Evolutionary conservation across 345 rosid species (phyloP), one percentile per base, ranked within the genome.

Genomic region (Euphorbia peplus): DNA sequence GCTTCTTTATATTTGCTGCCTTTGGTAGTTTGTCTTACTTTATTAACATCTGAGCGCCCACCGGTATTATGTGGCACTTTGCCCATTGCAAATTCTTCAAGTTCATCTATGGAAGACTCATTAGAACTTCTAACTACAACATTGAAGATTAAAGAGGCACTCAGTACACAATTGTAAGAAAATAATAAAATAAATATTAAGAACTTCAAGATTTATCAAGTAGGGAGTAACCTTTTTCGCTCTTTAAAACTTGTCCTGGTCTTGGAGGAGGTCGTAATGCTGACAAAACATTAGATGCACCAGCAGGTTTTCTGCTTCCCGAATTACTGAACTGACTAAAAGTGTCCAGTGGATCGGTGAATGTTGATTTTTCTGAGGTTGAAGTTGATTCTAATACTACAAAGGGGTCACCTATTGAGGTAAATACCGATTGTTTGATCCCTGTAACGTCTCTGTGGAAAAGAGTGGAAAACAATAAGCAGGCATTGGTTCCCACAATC

Each of bases 81-180:
- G 62, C 82, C 88, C 84, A 72, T 86, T 41, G 90, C 91, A 79
- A 88, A 91, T 28, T 80, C 84, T 74, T 91, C 92, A 73, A 95
- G 90, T 68, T 84, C 92, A 74, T 91, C 93, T 30, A 86, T 79
- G 24, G 84, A 72, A 80, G 96, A 84, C 26, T 52, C 74, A 71
- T 55, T 77, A 14, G 83, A 75, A 72, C 78, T 79, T 73, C 79
- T 84, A 54, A 42, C 96, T 88, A 87, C 73, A 74, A 47, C 32
- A 77, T 56, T 42, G 77, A 77, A 58, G 60, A 62, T 72, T 64
- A 14, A 39, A 69, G 10, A 44, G 63, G 4, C 65, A 70, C 61
- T 74, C 69, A 54, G 50, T 52, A 70, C 77, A 25, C 15, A 29
- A 48, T 56, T 30, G 30, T 58, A 15, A 51, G 64, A 46, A 50